These are phyloP conservation scores for Trametes villosa DNA, from an alignment of 768 basidiomycete genomes.

Conservation along the genomic window DNA sequence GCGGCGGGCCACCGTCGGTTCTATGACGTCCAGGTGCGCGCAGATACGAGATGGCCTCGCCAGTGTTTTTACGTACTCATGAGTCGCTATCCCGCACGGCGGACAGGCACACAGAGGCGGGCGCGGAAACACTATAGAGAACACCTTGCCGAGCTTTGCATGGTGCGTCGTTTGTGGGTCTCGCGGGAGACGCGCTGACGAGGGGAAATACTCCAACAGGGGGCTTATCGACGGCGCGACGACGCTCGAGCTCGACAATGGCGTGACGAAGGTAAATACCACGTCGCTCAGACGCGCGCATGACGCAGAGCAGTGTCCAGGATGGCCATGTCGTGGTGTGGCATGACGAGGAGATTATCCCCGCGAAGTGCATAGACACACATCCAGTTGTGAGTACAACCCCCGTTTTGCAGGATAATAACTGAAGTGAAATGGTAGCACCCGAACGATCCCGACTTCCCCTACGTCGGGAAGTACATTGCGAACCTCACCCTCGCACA, in stretches of 20 bases:
- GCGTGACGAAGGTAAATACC: slow-evolving; percentile 62
- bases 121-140: slow-evolving; percentile 76
- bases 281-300: neutral
- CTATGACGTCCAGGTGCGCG: slow-evolving; percentile 56
- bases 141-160: slow-evolving; percentile 73
- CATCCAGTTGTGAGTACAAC: slow-evolving; percentile 53
- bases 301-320: slow-evolving; percentile 39
- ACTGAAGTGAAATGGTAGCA: slow-evolving; percentile 41
- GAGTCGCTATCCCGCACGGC: neutral
- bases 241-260: slow-evolving; percentile 80
- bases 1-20: slow-evolving; percentile 30
- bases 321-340: slow-evolving; percentile 80
- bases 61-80: slow-evolving; percentile 15
- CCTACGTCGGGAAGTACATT: slow-evolving; percentile 77
- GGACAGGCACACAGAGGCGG: slow-evolving; percentile 76
- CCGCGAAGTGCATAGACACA: slow-evolving; percentile 73
- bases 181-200: neutral
- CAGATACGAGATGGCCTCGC: slow-evolving; percentile 12
- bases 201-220: slow-evolving; percentile 43
- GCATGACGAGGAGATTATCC: slow-evolving; percentile 72
- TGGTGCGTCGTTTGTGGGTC: slow-evolving; percentile 49
- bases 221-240: slow-evolving; percentile 76
- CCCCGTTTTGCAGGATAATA: neutral
- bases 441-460: slow-evolving; percentile 61
- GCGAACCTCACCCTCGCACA: slow-evolving; percentile 81